Evolutionary conservation across 176 grass and related monocot genomes (phyloP).

Genomic region (Alloteropsis semialata): DNA sequence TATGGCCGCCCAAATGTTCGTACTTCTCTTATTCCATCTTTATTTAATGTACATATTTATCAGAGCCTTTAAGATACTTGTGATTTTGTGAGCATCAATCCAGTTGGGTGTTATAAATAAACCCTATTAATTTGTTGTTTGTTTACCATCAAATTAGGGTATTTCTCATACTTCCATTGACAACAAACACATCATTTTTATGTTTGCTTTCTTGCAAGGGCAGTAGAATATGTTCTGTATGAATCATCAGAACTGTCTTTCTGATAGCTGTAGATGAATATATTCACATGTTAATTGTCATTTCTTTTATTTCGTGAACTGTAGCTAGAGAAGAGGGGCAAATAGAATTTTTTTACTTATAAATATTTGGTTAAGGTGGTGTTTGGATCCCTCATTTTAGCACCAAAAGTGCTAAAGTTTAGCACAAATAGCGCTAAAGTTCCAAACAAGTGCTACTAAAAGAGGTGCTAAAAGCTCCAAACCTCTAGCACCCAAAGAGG

Average conservation of each 20-base stretch:
- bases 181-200: neutral
- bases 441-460: too few relatives aligned
- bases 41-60: neutral
- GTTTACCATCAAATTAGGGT: neutral
- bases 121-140: neutral
- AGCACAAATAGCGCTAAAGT: too few relatives aligned
- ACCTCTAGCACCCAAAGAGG: too few relatives aligned
- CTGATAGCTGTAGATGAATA: slow-evolving; percentile 10
- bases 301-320: neutral
- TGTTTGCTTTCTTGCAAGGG: neutral
- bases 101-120: neutral
- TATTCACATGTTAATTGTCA: neutral
- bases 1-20: slow-evolving; percentile 76
- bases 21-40: slow-evolving; percentile 22
- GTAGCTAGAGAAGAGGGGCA: neutral
- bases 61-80: neutral
- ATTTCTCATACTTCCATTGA: neutral
- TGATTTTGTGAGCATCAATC: neutral
- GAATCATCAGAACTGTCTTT: neutral
- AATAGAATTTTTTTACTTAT: neutral
- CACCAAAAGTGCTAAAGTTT: too few relatives aligned
- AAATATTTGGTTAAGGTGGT: neutral
- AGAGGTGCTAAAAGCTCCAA: too few relatives aligned
- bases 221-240: neutral
- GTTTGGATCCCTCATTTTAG: too few relatives aligned